Conservation (phyloP, 495 filamentous ascomycete species). For the Trichocladium antarcticum region DNA sequence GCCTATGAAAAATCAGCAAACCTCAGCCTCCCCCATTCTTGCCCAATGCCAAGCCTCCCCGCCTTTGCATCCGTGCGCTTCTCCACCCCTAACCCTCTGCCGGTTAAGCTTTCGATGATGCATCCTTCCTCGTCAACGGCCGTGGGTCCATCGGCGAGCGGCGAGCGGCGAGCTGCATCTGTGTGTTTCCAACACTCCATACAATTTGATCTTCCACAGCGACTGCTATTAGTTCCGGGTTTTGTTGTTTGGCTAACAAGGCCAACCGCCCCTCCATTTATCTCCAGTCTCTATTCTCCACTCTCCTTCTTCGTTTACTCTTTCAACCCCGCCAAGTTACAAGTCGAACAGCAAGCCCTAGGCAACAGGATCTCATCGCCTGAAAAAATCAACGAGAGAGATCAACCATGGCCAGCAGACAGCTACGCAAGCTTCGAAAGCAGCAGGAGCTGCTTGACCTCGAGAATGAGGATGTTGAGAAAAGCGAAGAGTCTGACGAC, state of each 20-base stretch:
- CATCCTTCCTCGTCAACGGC: background rate
- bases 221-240: too few species aligned
- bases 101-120: background rate
- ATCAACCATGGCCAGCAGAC: constrained; percentile 61
- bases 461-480: constrained; percentile 28
- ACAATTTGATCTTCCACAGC: too few species aligned
- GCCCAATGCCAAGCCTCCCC: background rate
- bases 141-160: background rate
- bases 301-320: background rate
- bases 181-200: background rate
- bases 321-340: too few species aligned
- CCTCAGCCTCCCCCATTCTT: constrained; percentile 21
- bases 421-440: constrained; percentile 67
- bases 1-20: constrained; percentile 21
- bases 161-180: background rate
- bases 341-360: too few species aligned
- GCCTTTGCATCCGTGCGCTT: background rate
- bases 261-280: background rate
- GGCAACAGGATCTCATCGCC: too few species aligned
- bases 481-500: constrained; percentile 36
- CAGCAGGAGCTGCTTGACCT: constrained; percentile 45
- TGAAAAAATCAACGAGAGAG: background rate
- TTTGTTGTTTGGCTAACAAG: too few species aligned
- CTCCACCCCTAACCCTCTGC: background rate
- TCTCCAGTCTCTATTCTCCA: background rate